A percentile compares a stretch with the other conserved stretches of the same genome.
phyloP scores from a whole-genome alignment of 106 monocot species.

The Dactylorhiza incarnata region DNA sequence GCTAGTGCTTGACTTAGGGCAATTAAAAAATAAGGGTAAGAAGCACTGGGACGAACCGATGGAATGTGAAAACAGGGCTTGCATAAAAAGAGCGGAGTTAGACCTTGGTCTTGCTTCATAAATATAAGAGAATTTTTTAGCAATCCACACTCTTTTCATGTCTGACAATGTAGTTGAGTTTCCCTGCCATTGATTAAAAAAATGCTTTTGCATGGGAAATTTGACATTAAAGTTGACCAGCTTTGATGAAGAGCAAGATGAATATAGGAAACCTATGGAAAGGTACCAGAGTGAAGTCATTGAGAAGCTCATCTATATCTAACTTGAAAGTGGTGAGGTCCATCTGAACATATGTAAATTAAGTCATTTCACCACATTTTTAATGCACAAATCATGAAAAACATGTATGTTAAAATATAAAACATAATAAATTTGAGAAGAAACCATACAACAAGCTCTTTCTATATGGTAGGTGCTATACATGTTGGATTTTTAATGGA shows the following conservation, averaged over 20 bases:
- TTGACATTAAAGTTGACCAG: background rate
- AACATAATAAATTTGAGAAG: background rate
- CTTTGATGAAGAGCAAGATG: background rate
- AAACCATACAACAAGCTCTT: background rate
- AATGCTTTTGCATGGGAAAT: background rate
- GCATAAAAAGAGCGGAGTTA: constrained; percentile 62
- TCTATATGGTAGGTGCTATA: background rate
- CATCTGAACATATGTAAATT: constrained; percentile 14
- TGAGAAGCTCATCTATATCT: constrained; percentile 70
- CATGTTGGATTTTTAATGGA: background rate
- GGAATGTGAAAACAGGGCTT: constrained; percentile 59
- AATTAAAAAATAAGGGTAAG: background rate
- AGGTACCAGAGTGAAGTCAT: constrained; percentile 39
- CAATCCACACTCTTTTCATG: constrained; percentile 61
- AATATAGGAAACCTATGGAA: background rate
- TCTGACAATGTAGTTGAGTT: constrained; percentile 34
- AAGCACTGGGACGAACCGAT: constrained; percentile 25
- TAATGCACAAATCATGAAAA: background rate
- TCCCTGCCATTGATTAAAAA: constrained; percentile 26
- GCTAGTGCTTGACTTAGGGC: background rate
- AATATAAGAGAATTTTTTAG: constrained; percentile 63
- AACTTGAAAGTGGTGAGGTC: constrained; percentile 56
- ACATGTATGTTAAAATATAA: background rate
- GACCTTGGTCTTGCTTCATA: constrained; percentile 46
- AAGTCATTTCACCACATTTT: background rate